phyloP scores from a whole-genome alignment of 2,329 filamentous ascomycete genomes.

The Fusarium sp. region DNA sequence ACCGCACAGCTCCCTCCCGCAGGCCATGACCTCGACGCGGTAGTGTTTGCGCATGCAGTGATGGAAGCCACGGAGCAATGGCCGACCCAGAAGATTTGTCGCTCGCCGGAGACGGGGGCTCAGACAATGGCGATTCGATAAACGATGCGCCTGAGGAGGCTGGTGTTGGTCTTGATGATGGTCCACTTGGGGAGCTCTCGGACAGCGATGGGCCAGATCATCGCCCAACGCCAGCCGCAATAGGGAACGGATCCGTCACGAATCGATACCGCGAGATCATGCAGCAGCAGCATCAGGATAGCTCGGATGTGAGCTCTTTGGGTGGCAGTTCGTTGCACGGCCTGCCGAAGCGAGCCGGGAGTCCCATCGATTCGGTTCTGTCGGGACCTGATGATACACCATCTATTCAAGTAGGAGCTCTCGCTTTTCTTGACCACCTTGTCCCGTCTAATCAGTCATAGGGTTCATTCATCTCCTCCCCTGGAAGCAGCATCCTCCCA shows the following conservation, averaged over 20 bases:
- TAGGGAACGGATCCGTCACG: conserved; percentile 50
- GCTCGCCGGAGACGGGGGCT: conserved; percentile 56
- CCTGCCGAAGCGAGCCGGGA: conserved; percentile 71
- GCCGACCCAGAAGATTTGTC: conserved; percentile 64
- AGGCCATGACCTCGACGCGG: conserved; percentile 48
- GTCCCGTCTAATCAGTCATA: conserved; percentile 55
- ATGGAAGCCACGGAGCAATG: conserved; percentile 64
- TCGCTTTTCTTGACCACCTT: neutral
- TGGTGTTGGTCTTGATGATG: conserved; percentile 35
- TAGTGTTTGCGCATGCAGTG: conserved; percentile 52
- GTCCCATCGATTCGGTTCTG: conserved; percentile 77
- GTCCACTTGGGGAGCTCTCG: conserved; percentile 32
- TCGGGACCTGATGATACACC: conserved; percentile 89
- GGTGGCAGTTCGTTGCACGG: conserved; percentile 65
- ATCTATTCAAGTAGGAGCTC: conserved; percentile 79
- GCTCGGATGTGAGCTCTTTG: conserved; percentile 68
- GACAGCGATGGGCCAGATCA: conserved; percentile 36
- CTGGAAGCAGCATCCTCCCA: conserved; percentile 81
- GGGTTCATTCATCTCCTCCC: conserved; percentile 76
- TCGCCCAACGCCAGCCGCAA: conserved; percentile 36
- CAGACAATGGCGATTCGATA: conserved; percentile 61
- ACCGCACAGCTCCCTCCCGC: conserved; percentile 37
- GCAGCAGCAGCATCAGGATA: conserved; percentile 60
- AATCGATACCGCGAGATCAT: conserved; percentile 64
- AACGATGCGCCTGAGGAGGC: conserved; percentile 41